Base-by-base conservation (phyloP, 768 basidiomycete genomes). In the Tephrocybe rancida region DNA sequence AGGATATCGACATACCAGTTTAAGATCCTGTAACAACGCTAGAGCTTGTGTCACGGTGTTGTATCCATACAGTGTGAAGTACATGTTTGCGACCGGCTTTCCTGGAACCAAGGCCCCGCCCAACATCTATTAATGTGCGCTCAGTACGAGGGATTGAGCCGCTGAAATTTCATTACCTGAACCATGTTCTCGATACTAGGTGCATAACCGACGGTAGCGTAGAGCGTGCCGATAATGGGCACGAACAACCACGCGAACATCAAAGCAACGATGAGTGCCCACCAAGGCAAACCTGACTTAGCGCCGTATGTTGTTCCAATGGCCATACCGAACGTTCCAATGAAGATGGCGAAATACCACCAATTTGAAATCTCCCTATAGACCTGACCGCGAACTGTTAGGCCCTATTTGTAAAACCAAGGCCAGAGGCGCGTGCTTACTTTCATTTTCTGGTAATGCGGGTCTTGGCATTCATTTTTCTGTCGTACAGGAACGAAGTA, bases 151-250 rank as follows among this genome's bases (percentile, higher is more conserved):
- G 10, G 39, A n/a, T 19, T 21, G 34, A 27, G 6, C 3, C 11
- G 9, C 18, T 18, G 22, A 10, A 6, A 34, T 22, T 39, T 21
- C 34, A 50, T 8, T 45, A 64, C 70, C 61, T 69, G 70, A 41
- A 76, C 66, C 56, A 78, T 58, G 58, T 67, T 68, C 56, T 70
- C 65, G 39, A 71, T 66, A 34, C 60, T 65, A 35, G 62, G 70
- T 9, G 65, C 61, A 48, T 70, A 71, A 29, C 74, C 73, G 27
- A 75, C 74, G 18, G 78, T 78, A 5, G 76, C 78, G 48, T 67
- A 69, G 5, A 82, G 63, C 1, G 80, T 76, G 9, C 78, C 81
- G 48, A 81, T 70, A 61, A 84, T 73, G 9, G 81, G 71, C 19
- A 78, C 68, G 21, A 74, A 78, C 34, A 79, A 51, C 48, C 63